Evolutionary conservation across 305 asterid species (phyloP), one percentile per base, ranked within the genome.

Genomic region (Fraxinus angustifolia): DNA sequence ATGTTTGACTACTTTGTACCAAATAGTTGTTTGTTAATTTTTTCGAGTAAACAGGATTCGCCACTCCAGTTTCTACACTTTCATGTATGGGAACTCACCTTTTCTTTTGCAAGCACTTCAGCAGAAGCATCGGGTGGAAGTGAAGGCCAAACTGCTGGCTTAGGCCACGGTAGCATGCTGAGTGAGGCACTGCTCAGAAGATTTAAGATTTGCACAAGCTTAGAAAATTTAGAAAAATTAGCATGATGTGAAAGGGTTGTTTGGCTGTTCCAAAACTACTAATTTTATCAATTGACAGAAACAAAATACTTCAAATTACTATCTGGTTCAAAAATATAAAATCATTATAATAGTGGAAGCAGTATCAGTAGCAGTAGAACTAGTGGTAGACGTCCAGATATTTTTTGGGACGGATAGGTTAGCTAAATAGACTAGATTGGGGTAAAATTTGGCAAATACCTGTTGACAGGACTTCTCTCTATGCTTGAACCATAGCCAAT

Each of bases 101-200:
- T 96, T 90, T 96, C 99, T 91, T 96, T 96, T 82, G 87, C 93
- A 87, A 94, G 93, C 85, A 93, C 96, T 88, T 91, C 94, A 35
- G 97, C 84, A 34, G 99, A 93, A 87, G 94, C 90, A 88, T 92
- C 89, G 26, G 98, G 71, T 72, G 99, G 99, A 83, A 96, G 92
- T 82, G 96, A 83, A 82, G 99, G 99, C 99, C 98, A 96, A 83
- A 91, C 91, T 83, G 92, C 94, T 76, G 97, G 98, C 90, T 96
- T 96, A 50, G 99, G 98, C 99, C 99, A 96, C 26, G 98, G 95
- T 81, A 96, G 88, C 97, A 94, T 94, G 93, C 99, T 96, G 83
- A 96, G 97, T 34, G 97, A 87, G 87, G 99, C 98, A 85, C 99
- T 96, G 93, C 80, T 79, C 84, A 75, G 48, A 87, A 80, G 71